These are phyloP conservation scores for Mycena indigotica DNA, from an alignment of 768 basidiomycete species.

Conservation along the genomic window DNA sequence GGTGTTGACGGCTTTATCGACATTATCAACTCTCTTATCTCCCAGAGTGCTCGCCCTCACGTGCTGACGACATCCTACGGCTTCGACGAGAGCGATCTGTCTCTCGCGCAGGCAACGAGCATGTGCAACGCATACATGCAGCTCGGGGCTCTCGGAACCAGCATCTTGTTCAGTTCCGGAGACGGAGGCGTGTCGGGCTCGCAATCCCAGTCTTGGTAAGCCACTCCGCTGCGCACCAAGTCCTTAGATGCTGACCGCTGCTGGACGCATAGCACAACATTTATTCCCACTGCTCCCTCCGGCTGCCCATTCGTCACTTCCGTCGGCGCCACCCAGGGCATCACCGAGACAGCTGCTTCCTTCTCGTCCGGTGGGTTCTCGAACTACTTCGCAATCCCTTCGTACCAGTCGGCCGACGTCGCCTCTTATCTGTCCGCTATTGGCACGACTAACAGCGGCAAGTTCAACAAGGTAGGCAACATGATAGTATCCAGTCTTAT, in stretches of 20 bases:
- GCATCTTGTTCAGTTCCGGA: slow-evolving; percentile 47
- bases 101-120: neutral
- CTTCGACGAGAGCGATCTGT: neutral
- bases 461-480: slow-evolving; percentile 27
- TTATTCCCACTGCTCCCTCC: neutral
- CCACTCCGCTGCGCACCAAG: neutral
- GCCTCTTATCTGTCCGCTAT: slow-evolving; percentile 20
- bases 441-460: slow-evolving; percentile 26
- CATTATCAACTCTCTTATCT: slow-evolving; percentile 57
- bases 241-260: neutral
- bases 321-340: neutral
- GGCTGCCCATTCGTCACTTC: slow-evolving; percentile 2
- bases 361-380: slow-evolving; percentile 3
- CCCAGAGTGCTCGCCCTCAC: slow-evolving; percentile 46
- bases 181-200: slow-evolving; percentile 40
- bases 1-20: slow-evolving; percentile 50
- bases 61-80: slow-evolving; percentile 63
- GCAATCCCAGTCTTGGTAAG: neutral
- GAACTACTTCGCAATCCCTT: slow-evolving; percentile 20
- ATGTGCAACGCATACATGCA: slow-evolving; percentile 15
- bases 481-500: neutral
- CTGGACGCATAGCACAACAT: neutral
- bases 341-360: neutral
- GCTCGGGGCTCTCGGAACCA: slow-evolving; percentile 29
- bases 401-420: slow-evolving; percentile 26